These are phyloP conservation scores for Epichloe hybrida DNA, from an alignment of 2,329 filamentous ascomycete species.

Conservation along the genomic window DNA sequence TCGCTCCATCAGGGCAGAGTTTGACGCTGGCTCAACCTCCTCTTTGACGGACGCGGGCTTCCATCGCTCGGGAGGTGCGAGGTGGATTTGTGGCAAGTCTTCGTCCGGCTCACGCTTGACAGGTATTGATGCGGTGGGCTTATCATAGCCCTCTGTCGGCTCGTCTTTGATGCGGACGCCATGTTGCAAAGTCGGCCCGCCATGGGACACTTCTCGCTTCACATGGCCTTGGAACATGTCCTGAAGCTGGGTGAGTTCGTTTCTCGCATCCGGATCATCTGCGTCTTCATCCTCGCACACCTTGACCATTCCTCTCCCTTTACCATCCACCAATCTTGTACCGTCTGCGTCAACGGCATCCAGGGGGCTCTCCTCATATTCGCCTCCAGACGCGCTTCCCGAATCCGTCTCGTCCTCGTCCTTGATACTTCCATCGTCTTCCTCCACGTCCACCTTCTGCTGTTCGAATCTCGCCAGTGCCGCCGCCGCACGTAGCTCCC, in stretches of 20 bases:
- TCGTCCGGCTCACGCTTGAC: conserved; percentile 1
- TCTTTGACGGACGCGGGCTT: background rate
- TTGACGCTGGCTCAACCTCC: background rate
- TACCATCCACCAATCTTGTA: conserved; percentile 47
- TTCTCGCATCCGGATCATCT: conserved; percentile 29
- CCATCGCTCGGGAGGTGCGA: background rate
- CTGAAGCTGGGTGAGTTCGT: conserved; percentile 52
- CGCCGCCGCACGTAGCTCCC: conserved; percentile 64
- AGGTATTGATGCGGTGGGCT: background rate
- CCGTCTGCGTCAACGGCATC: conserved; percentile 51
- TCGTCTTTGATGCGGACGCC: background rate
- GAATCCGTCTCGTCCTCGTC: conserved; percentile 28
- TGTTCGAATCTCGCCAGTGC: conserved; percentile 60
- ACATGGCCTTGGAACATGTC: conserved; percentile 17
- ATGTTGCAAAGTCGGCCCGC: background rate
- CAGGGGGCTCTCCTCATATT: conserved; percentile 22
- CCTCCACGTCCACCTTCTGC: conserved; percentile 27
- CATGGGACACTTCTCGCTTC: conserved; percentile 8
- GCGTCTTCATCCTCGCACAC: conserved; percentile 58
- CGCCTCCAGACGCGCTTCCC: conserved; percentile 34
- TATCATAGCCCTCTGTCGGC: background rate
- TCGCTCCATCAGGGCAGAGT: background rate
- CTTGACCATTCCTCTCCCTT: conserved; percentile 55
- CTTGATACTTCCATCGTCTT: conserved; percentile 10
- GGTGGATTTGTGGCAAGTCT: background rate